Conservation (phyloP, 768 basidiomycete species). For the Mycena vitilis region DNA sequence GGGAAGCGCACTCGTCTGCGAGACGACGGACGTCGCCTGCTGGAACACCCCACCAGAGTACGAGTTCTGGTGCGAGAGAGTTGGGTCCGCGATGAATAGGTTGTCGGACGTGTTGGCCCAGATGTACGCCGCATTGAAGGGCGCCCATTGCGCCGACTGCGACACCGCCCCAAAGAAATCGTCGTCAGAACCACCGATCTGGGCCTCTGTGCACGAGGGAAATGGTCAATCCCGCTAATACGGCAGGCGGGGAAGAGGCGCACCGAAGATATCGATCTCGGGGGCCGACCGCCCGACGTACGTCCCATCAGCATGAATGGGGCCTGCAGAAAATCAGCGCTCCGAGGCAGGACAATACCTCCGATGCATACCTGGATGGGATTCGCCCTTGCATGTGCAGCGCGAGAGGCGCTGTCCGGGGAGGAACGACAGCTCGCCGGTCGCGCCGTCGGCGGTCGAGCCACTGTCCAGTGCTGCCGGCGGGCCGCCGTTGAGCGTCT, state of each 20-base stretch:
- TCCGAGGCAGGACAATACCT: constrained; percentile 30
- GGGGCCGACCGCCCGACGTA: constrained; percentile 68
- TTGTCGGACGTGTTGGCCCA: constrained; percentile 52
- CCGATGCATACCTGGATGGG: no score
- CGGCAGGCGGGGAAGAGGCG: neutral
- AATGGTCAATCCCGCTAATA: neutral
- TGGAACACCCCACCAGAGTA: constrained; percentile 59
- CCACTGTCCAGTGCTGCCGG: constrained; percentile 58
- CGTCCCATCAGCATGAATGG: constrained; percentile 56
- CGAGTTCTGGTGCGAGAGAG: constrained; percentile 51
- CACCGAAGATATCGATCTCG: constrained; percentile 67
- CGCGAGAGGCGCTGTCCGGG: constrained; percentile 67
- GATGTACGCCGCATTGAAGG: constrained; percentile 58
- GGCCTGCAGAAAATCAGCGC: constrained; percentile 46
- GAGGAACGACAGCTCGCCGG: constrained; percentile 57
- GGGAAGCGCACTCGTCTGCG: constrained; percentile 41
- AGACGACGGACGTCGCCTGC: constrained; percentile 53
- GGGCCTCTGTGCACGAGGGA: constrained; percentile 48
- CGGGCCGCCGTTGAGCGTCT: constrained; percentile 67
- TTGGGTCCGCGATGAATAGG: constrained; percentile 50
- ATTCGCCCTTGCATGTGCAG: constrained; percentile 69
- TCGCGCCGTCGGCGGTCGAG: constrained; percentile 52
- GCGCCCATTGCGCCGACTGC: constrained; percentile 67
- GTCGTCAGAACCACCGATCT: constrained; percentile 38
- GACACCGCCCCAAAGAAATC: constrained; percentile 51